A percentile compares a stretch with the other conserved stretches of the same genome.
Conservation (phyloP, 352 stramenopile species). For the Phytophthora tubulina region DNA sequence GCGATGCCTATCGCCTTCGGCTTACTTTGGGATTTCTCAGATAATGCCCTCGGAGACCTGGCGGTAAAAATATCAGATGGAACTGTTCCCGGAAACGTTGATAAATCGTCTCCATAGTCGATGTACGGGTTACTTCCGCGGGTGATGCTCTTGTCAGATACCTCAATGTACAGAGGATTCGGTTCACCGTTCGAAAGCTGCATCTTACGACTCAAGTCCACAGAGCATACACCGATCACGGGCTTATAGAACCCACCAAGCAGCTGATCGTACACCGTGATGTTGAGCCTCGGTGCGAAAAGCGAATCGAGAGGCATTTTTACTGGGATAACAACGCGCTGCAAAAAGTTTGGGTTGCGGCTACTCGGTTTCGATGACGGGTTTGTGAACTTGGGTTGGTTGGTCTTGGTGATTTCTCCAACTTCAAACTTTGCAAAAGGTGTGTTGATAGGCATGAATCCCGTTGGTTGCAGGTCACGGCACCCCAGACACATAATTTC, state of each 20-base stretch:
- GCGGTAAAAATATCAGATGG: slow-evolving; percentile 29
- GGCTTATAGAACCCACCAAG: slow-evolving; percentile 89
- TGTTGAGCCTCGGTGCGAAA: slow-evolving; percentile 86
- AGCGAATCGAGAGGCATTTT: slow-evolving; percentile 86
- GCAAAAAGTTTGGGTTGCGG: slow-evolving; percentile 90
- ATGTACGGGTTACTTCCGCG: slow-evolving; percentile 72
- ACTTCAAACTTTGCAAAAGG: slow-evolving; percentile 90
- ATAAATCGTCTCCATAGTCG: slow-evolving; percentile 63
- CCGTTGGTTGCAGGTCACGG: slow-evolving; percentile 77
- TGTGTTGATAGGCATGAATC: slow-evolving; percentile 87
- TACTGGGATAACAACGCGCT: slow-evolving; percentile 86
- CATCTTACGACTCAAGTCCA: slow-evolving; percentile 84
- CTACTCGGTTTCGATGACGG: slow-evolving; percentile 80
- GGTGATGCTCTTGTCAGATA: slow-evolving; percentile 38
- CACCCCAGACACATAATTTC: slow-evolving; percentile 87
- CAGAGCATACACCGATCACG: slow-evolving; percentile 75
- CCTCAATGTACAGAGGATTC: slow-evolving; percentile 67
- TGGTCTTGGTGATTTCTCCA: slow-evolving; percentile 68
- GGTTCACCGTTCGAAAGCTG: slow-evolving; percentile 68
- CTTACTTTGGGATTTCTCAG: slow-evolving; percentile 20
- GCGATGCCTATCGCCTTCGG: slow-evolving; percentile 10
- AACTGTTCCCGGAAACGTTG: slow-evolving; percentile 63
- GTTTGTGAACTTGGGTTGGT: slow-evolving; percentile 76
- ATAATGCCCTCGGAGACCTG: slow-evolving; percentile 12
- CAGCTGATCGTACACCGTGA: slow-evolving; percentile 86